These are phyloP conservation scores for Selenicereus undatus DNA, from an alignment of 148 eudicot species.

Conservation along the genomic window DNA sequence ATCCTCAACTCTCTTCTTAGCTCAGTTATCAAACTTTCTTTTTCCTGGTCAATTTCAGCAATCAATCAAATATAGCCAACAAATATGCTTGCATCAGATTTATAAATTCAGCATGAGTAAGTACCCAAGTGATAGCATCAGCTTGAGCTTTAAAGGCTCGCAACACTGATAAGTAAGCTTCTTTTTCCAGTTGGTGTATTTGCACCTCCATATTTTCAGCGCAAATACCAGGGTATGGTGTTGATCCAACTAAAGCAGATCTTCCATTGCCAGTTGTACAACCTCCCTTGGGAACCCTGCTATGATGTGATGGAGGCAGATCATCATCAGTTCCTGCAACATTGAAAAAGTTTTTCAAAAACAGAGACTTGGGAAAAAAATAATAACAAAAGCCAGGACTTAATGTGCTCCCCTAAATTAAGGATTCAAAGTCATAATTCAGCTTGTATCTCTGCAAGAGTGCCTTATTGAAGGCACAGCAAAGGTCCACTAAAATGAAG, in stretches of 20 bases:
- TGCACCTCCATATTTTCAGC: conserved; percentile 55
- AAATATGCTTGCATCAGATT: conserved; percentile 13
- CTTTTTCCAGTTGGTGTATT: conserved; percentile 65
- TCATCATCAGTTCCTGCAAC: conserved; percentile 64
- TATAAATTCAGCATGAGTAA: conserved; percentile 14
- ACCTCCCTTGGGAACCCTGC: conserved; percentile 47
- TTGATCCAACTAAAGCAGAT: conserved; percentile 39
- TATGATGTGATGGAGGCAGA: conserved; percentile 55
- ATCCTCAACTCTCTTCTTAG: conserved; percentile 55
- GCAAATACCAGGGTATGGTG: conserved; percentile 41
- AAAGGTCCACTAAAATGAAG: background rate
- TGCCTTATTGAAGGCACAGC: background rate
- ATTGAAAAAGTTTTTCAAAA: conserved; percentile 17
- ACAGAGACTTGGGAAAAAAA: background rate
- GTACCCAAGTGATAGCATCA: conserved; percentile 77
- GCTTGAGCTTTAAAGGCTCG: conserved; percentile 79
- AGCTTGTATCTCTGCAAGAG: background rate
- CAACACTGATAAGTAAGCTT: conserved; percentile 62
- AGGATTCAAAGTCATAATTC: background rate
- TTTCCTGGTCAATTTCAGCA: conserved; percentile 48
- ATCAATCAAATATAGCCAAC: conserved; percentile 27
- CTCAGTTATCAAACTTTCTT: conserved; percentile 64
- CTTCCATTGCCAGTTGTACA: conserved; percentile 53
- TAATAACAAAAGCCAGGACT: background rate
- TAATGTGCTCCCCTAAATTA: background rate